Percentiles rank a stretch among this genome's conserved stretches.
phyloP scores from a whole-genome alignment of 495 filamentous ascomycete species.

The Bacidia rubella region DNA sequence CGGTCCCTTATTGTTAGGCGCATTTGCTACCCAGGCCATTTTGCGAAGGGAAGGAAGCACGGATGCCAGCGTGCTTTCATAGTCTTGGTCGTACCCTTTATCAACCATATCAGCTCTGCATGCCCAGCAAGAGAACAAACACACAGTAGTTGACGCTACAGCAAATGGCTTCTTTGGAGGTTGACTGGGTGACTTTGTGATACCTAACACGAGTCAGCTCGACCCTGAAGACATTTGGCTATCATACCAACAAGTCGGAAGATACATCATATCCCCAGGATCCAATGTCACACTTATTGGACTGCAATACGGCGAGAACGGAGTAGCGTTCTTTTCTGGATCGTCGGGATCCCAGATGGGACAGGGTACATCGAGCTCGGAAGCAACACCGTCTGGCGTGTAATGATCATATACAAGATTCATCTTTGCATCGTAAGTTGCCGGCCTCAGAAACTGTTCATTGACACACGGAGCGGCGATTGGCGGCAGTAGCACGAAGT shows the following conservation, averaged over 20 bases:
- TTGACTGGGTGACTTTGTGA: conserved; percentile 59
- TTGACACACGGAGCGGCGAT: conserved; percentile 47
- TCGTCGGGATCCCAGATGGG: conserved; percentile 58
- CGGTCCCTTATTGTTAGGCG: not conserved
- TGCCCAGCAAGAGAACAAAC: conserved; percentile 1
- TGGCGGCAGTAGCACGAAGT: conserved; percentile 57
- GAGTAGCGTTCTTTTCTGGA: conserved; percentile 32
- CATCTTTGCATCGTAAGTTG: conserved; percentile 33
- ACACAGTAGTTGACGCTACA: conserved; percentile 70
- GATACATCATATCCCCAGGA: conserved; percentile 68
- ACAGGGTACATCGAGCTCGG: conserved; percentile 36
- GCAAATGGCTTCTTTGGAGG: conserved; percentile 48
- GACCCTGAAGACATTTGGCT: not conserved
- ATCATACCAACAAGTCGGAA: conserved; percentile 58
- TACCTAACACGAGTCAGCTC: conserved; percentile 26
- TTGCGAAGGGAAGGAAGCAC: conserved; percentile 39
- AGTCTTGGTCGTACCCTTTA: conserved; percentile 57
- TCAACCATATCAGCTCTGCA: not conserved
- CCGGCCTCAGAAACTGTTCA: conserved; percentile 37
- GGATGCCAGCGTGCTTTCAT: conserved; percentile 44
- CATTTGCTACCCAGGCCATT: conserved; percentile 8
- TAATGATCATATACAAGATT: conserved; percentile 20
- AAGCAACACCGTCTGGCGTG: conserved; percentile 19
- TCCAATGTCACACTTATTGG: conserved; percentile 48
- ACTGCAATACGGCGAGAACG: conserved; percentile 38